These are phyloP conservation scores for Lentinula detonsa DNA, from an alignment of 768 basidiomycete genomes.

Conservation along the genomic window DNA sequence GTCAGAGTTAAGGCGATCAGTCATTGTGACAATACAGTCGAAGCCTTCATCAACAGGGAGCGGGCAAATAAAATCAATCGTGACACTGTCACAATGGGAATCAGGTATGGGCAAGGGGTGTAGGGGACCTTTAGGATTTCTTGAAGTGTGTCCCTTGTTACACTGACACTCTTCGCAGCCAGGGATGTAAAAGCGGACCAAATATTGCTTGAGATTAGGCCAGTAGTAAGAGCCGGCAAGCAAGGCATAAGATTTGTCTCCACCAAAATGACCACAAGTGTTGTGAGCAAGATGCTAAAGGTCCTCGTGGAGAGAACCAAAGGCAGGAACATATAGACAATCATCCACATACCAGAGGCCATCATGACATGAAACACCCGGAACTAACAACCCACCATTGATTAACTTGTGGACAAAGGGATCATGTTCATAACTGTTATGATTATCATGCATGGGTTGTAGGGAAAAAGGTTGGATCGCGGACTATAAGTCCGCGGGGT, in stretches of 20 bases:
- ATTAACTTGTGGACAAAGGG: neutral
- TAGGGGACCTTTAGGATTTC: constrained; percentile 8
- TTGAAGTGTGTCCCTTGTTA: constrained; percentile 17
- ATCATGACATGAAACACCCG: neutral
- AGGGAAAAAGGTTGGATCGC: no score
- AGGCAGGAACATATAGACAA: neutral
- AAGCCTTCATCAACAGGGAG: constrained; percentile 14
- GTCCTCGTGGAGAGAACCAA: neutral
- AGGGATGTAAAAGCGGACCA: constrained; percentile 17
- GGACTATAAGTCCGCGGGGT: no score
- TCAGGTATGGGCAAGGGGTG: constrained; percentile 18
- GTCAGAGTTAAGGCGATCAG: constrained; percentile 11
- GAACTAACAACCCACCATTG: neutral
- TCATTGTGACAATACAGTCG: constrained; percentile 15
- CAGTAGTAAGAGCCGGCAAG: constrained; percentile 11
- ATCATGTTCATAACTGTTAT: no score
- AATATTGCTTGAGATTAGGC: constrained; percentile 16
- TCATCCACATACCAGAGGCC: constrained; percentile 6
- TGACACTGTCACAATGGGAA: constrained; percentile 5
- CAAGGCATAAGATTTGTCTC: constrained; percentile 11
- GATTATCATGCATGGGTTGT: no score
- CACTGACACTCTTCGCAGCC: constrained; percentile 18
- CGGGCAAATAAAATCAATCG: constrained; percentile 20
- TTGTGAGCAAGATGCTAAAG: constrained; percentile 13
- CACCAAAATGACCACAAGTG: constrained; percentile 12